Conservation (phyloP, 176 grass and related monocot genomes). For the Stipa capillata region DNA sequence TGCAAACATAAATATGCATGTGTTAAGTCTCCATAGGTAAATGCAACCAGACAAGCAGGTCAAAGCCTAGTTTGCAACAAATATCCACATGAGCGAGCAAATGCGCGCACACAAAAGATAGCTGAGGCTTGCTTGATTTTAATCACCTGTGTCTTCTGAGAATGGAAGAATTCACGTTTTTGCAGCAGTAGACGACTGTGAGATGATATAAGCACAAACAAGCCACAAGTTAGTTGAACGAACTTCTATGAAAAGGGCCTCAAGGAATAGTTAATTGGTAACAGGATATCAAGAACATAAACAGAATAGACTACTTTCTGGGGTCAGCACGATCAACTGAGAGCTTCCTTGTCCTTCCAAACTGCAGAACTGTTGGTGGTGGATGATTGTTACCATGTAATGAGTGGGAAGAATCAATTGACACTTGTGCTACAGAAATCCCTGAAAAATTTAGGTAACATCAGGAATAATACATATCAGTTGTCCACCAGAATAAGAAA, state of each 20-base stretch:
- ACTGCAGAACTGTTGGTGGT: slow-evolving; percentile 50
- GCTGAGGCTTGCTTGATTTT: background rate
- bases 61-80: background rate
- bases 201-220: slow-evolving; percentile 31
- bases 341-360: slow-evolving; percentile 65
- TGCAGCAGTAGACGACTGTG: slow-evolving; percentile 52
- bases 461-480: slow-evolving; percentile 13
- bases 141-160: slow-evolving; percentile 71
- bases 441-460: background rate
- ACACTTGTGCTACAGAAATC: slow-evolving; percentile 24
- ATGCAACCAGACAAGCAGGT: background rate
- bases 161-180: slow-evolving; percentile 78
- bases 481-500: background rate
- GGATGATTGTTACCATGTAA: slow-evolving; percentile 41
- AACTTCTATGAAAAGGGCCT: background rate
- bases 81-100: background rate
- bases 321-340: slow-evolving; percentile 54
- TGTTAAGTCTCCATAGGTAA: background rate
- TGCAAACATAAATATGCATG: background rate
- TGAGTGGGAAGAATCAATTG: slow-evolving; percentile 27
- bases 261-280: background rate
- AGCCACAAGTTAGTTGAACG: background rate
- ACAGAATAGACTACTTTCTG: slow-evolving; percentile 38
- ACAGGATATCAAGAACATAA: slow-evolving; percentile 12
- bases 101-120: background rate